A percentile compares a stretch with the other conserved stretches of the same genome.
Evolutionary conservation across 495 filamentous ascomycete genomes (phyloP).

Genomic region (Hyaloscypha variabilis): DNA sequence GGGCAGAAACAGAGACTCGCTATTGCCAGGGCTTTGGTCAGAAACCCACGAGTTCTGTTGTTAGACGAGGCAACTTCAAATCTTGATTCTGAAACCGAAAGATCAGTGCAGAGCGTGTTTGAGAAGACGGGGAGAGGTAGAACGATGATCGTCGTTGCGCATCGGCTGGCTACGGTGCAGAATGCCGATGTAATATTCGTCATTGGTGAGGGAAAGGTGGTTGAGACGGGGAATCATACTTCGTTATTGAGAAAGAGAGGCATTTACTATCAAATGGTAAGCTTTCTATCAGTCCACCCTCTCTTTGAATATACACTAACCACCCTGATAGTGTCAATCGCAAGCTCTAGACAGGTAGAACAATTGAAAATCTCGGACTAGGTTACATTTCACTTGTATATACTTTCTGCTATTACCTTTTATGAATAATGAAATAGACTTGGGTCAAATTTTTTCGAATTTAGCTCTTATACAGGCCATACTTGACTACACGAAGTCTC

Average conservation of each 20-base stretch:
- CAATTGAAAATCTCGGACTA: too few relatives aligned
- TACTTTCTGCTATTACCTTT: too few relatives aligned
- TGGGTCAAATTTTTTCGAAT: too few relatives aligned
- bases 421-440: too few relatives aligned
- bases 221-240: constrained; percentile 52
- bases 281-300: too few relatives aligned
- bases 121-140: constrained; percentile 58
- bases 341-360: too few relatives aligned
- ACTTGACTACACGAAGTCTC: too few relatives aligned
- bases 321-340: too few relatives aligned
- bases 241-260: constrained; percentile 47
- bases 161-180: constrained; percentile 54
- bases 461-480: too few relatives aligned
- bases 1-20: constrained; percentile 77
- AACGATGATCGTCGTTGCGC: constrained; percentile 73
- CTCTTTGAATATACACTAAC: too few relatives aligned
- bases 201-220: constrained; percentile 45
- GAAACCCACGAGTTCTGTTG: constrained; percentile 68
- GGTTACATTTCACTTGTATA: too few relatives aligned
- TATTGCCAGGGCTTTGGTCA: constrained; percentile 74
- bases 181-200: constrained; percentile 58
- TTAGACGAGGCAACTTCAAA: constrained; percentile 79
- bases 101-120: constrained; percentile 67
- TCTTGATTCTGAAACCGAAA: constrained; percentile 73
- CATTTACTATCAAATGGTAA: constrained; percentile 52